These are phyloP conservation scores for Euphorbia celastroides DNA, from an alignment of 441 rosid species.

Conservation along the genomic window DNA sequence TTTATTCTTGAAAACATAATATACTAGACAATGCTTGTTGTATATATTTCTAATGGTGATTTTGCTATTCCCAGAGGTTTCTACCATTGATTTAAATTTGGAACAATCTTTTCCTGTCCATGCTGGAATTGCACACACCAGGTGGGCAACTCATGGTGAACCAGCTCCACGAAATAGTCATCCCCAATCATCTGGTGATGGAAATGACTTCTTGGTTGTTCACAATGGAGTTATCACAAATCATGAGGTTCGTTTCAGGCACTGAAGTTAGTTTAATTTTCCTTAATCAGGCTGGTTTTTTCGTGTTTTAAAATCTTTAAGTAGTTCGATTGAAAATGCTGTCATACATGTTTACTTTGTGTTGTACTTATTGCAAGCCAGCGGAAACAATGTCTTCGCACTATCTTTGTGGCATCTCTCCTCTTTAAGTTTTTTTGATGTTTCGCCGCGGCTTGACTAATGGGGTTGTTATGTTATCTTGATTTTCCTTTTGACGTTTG, in stretches of 20 bases:
- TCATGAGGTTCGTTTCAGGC: slow-evolving; percentile 51
- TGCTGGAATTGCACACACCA: slow-evolving; percentile 95
- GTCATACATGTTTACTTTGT: background rate
- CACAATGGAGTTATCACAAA: slow-evolving; percentile 93
- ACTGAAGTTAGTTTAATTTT: background rate
- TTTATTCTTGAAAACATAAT: background rate
- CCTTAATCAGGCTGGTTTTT: background rate
- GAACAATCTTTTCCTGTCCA: slow-evolving; percentile 61
- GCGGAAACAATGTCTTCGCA: background rate
- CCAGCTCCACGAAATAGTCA: slow-evolving; percentile 93
- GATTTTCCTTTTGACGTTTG: background rate
- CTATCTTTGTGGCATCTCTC: background rate
- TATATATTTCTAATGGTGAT: slow-evolving; percentile 17
- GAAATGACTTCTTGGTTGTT: slow-evolving; percentile 84
- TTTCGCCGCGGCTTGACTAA: background rate
- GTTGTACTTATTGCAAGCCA: background rate
- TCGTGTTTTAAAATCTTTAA: background rate
- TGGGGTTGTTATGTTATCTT: background rate
- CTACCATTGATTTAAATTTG: slow-evolving; percentile 53
- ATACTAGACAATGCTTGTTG: background rate
- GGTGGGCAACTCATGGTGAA: slow-evolving; percentile 99
- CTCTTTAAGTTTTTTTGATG: background rate
- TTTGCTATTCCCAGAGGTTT: slow-evolving; percentile 49
- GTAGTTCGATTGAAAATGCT: background rate
- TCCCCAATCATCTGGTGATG: slow-evolving; percentile 83